Base-by-base conservation (phyloP, 352 stramenopile genomes). In the Phytophthora cryptogea region DNA sequence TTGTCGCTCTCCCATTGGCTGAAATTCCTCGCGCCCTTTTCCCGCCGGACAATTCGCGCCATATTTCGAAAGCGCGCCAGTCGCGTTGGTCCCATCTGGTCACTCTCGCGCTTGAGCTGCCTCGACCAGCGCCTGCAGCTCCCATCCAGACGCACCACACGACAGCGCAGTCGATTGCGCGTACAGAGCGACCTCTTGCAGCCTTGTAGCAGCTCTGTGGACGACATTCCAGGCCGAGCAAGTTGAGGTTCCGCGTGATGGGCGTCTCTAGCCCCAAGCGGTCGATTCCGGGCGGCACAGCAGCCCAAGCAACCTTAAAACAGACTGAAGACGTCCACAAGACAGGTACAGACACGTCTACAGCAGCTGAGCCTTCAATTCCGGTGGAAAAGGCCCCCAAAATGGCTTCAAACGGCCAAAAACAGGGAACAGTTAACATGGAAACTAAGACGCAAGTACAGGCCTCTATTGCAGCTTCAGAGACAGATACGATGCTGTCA, bases 41-140 rank as follows among this genome's bases (percentile, higher is more conserved):
- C 63, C 62, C 55, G 55, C 49, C 33, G 16, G 42, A 53, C 14
- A 44, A 54, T 72, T 59, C 49, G 58, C 59, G 52, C 54, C 59
- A 71, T 55, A 53, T 56, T 63, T 64, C 37, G 56, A 68, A 44
- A 54, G 39, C 44, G 20, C 42, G 35, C 48, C 36, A 45, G 32
- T 16, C 47, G 10, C 20, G 20, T 23, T 23, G 20, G 20, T 23
- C 20, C 20, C 20, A 23, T 11, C n/a, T 7, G n/a, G 10, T 11
- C 43, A 31, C 27, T 36, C 26, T 20, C n/a, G 16, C 28, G 51
- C 42, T 43, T 27, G 17, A 33, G 8, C 28, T 27, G 27, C 39
- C 31, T 45, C 42, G 6, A 41, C 11, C 23, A 40, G 23, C 23
- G 0, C 40, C 2, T 16, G 8, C 43, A 37, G 51, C 28, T 17